Percentiles rank a stretch among this genome's conserved stretches.
Evolutionary conservation across 805 yeast species (phyloP).

Genomic region (Wickerhamiella spandovensis): DNA sequence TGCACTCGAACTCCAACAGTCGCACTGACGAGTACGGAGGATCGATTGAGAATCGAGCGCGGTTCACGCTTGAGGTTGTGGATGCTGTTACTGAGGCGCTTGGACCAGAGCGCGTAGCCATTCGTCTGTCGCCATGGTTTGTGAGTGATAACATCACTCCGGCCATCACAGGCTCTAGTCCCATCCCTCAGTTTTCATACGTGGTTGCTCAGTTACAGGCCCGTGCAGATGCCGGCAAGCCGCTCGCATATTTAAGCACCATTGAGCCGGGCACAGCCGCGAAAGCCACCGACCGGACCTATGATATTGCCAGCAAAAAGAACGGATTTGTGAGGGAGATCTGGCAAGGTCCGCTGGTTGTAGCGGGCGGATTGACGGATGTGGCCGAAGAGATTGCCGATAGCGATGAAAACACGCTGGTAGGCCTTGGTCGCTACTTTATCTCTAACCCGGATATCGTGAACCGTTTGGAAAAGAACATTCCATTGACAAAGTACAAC

Average conservation of each 20-base stretch:
- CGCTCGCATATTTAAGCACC: constrained; percentile 31
- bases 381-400: constrained; percentile 1
- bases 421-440: constrained; percentile 37
- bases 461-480: constrained; percentile 30
- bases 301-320: background rate
- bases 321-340: constrained; percentile 13
- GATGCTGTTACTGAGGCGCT: constrained; percentile 28
- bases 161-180: constrained; percentile 12
- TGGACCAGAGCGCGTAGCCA: constrained; percentile 26
- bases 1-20: constrained; percentile 33
- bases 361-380: constrained; percentile 11
- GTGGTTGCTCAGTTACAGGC: constrained; percentile 30
- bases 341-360: constrained; percentile 16
- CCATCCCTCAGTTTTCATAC: constrained; percentile 30
- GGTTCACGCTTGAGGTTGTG: constrained; percentile 36
- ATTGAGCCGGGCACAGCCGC: constrained; percentile 33
- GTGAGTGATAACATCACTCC: constrained; percentile 20
- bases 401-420: constrained; percentile 22
- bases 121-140: constrained; percentile 31
- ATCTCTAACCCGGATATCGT: constrained; percentile 45
- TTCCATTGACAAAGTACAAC: constrained; percentile 32
- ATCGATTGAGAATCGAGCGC: constrained; percentile 41
- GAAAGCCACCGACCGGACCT: background rate
- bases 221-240: constrained; percentile 27
- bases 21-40: constrained; percentile 58